These are phyloP conservation scores for sunflower (Helianthus annuus) DNA, from an alignment of 129 eudicot species.

Conservation along the genomic window HanXRQr2.0-SUNRISE NC_035444.2:151762997-151763496, in stretches of 20 bases:
- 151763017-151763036: conserved; percentile 50
- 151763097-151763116: conserved; percentile 16
- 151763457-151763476: background rate
- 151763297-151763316: background rate
- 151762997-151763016: conserved; percentile 40
- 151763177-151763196: background rate
- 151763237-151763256: no score
- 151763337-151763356: background rate
- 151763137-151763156: background rate
- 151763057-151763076: conserved; percentile 78
- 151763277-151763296: background rate
- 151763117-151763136: background rate
- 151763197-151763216: background rate
- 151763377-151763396: background rate
- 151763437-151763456: background rate
- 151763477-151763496: no score
- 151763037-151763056: conserved; percentile 66
- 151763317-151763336: conserved; percentile 7
- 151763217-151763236: background rate
- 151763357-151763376: background rate
- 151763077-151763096: conserved; percentile 79
- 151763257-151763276: no score
- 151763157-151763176: background rate
- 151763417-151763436: background rate
- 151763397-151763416: background rate